Percentiles rank a stretch among this genome's conserved stretches.
These are phyloP conservation scores for Amyloporia xantha DNA, from an alignment of 768 basidiomycete genomes.

Conservation along the genomic window DNA sequence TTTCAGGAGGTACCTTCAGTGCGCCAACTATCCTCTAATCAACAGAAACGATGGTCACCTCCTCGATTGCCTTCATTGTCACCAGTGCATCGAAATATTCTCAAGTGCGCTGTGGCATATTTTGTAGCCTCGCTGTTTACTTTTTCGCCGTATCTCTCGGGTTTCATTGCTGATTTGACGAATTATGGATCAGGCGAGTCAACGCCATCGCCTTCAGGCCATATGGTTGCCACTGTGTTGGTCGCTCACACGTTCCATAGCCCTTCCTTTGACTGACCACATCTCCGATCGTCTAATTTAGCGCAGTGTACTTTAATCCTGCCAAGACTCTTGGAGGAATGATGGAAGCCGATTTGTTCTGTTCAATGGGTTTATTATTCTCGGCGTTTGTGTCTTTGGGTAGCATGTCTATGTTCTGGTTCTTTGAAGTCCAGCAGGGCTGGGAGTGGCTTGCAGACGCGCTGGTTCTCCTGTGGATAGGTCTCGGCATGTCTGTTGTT, in stretches of 20 bases:
- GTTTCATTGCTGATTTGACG: conserved; percentile 55
- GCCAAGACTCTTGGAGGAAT: conserved; percentile 91
- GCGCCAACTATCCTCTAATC: background rate
- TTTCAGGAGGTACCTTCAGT: background rate
- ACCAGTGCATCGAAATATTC: conserved; percentile 57
- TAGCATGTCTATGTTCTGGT: conserved; percentile 76
- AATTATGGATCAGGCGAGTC: conserved; percentile 39
- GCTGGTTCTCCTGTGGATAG: conserved; percentile 77
- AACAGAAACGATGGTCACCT: conserved; percentile 1
- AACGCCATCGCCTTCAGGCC: conserved; percentile 70
- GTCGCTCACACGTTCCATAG: no score
- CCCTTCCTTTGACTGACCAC: no score
- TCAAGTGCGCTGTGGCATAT: conserved; percentile 92
- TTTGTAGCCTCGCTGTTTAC: conserved; percentile 90
- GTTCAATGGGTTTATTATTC: conserved; percentile 61
- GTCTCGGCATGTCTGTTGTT: conserved; percentile 68
- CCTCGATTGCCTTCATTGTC: conserved; percentile 33
- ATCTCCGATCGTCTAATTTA: conserved; percentile 16
- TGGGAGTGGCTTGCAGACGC: conserved; percentile 71
- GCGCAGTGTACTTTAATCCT: conserved; percentile 87
- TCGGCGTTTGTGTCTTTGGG: conserved; percentile 67
- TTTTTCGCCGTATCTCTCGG: conserved; percentile 70
- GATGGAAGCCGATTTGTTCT: conserved; percentile 86
- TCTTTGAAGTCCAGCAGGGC: conserved; percentile 62
- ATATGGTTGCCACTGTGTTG: conserved; percentile 91